Conservation (phyloP, 73 alveolate genomes). For the Uronychia binucleata region DNA sequence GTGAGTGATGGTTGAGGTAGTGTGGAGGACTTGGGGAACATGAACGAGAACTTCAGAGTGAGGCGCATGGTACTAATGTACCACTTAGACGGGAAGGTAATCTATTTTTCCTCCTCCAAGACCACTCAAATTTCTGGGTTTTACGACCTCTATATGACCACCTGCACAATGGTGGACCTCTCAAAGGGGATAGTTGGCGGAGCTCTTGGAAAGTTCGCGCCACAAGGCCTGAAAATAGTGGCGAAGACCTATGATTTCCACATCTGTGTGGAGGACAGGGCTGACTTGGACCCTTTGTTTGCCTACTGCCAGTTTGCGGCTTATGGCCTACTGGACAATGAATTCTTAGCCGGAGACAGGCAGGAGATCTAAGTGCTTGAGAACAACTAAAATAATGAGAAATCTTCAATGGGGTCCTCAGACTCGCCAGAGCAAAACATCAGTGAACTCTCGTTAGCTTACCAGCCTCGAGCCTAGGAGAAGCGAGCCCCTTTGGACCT, state of each 20-base stretch:
- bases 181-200: background rate
- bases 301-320: background rate
- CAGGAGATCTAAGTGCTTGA: no score
- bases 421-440: no score
- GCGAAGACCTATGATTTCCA: background rate
- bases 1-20: no score
- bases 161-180: background rate
- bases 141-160: background rate
- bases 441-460: no score
- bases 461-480: no score
- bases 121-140: background rate
- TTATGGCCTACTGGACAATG: background rate
- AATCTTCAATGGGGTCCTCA: no score
- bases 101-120: background rate
- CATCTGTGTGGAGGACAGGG: background rate
- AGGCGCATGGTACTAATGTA: no score
- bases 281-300: background rate
- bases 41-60: no score
- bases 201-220: background rate
- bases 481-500: no score
- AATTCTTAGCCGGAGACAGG: no score
- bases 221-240: background rate
- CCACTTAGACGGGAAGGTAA: background rate
- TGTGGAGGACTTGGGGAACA: no score
- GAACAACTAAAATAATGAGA: no score